phyloP scores from a whole-genome alignment of 164 flowering plant species.

The Akebia trifoliata region DNA sequence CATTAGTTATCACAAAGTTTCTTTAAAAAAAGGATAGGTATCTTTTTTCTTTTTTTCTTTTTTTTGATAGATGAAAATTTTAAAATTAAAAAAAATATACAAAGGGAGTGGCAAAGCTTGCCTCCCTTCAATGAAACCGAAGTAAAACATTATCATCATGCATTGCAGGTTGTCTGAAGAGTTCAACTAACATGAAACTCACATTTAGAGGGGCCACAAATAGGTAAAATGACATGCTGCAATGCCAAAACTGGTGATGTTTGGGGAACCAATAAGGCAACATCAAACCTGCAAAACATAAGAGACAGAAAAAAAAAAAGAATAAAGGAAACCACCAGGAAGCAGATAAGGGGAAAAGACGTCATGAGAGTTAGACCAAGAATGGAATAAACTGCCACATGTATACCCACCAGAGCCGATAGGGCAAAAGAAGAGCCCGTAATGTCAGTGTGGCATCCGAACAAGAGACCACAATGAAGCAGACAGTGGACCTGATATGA shows the following conservation, averaged over 20 bases:
- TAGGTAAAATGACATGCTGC: conserved; percentile 70
- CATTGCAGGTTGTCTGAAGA: too few species aligned
- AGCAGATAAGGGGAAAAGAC: neutral
- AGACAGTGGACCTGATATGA: conserved; percentile 60
- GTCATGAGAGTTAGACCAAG: neutral
- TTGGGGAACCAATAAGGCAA: conserved; percentile 62
- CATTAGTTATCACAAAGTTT: too few species aligned
- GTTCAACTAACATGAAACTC: too few species aligned
- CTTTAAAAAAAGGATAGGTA: too few species aligned
- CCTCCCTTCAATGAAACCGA: too few species aligned
- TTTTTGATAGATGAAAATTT: too few species aligned
- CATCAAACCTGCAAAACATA: conserved; percentile 96
- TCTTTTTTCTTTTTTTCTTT: too few species aligned
- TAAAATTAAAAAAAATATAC: too few species aligned
- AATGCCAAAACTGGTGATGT: conserved; percentile 75
- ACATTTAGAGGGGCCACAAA: conserved; percentile 38
- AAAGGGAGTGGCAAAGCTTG: too few species aligned
- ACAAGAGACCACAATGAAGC: conserved; percentile 83
- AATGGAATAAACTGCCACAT: neutral
- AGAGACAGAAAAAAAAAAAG: too few species aligned
- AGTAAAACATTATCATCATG: too few species aligned
- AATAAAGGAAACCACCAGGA: conserved; percentile 1
- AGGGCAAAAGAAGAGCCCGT: conserved; percentile 82
- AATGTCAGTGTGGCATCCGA: conserved; percentile 84
- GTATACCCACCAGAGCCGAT: conserved; percentile 63